Evolutionary conservation across 2,329 filamentous ascomycete species (phyloP).

Genomic region (Bipolaris sorokiniana): DNA sequence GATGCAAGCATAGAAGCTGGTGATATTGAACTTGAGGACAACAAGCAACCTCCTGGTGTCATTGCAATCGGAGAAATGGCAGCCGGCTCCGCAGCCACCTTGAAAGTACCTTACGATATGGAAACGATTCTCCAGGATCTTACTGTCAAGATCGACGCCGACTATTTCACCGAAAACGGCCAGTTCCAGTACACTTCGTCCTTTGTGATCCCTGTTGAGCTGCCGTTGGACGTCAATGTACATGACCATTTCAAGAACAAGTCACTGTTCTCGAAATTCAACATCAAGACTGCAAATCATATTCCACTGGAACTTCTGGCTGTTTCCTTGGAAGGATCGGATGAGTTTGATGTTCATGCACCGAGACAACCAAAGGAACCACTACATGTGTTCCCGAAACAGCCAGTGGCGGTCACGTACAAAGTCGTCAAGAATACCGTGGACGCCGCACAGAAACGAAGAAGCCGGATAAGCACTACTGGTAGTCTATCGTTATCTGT

Average conservation of each 20-base stretch:
- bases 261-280: slow-evolving; percentile 85
- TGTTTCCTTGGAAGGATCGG: slow-evolving; percentile 73
- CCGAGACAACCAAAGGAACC: slow-evolving; percentile 51
- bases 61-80: slow-evolving; percentile 56
- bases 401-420: slow-evolving; percentile 82
- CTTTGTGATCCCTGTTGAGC: slow-evolving; percentile 70
- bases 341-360: slow-evolving; percentile 70
- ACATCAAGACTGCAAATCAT: slow-evolving; percentile 78
- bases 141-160: slow-evolving; percentile 75
- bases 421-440: slow-evolving; percentile 68
- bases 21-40: slow-evolving; percentile 50
- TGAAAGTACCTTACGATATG: slow-evolving; percentile 81
- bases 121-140: slow-evolving; percentile 77
- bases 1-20: slow-evolving; percentile 56
- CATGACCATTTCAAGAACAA: slow-evolving; percentile 92
- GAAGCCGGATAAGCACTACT: slow-evolving; percentile 40
- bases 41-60: slow-evolving; percentile 53
- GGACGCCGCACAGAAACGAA: slow-evolving; percentile 31
- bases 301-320: slow-evolving; percentile 76
- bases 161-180: slow-evolving; percentile 71
- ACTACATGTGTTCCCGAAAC: slow-evolving; percentile 75
- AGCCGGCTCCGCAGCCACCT: slow-evolving; percentile 56
- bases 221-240: slow-evolving; percentile 93
- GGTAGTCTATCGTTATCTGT: slow-evolving; percentile 69
- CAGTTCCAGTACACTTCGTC: slow-evolving; percentile 68